These are phyloP conservation scores for Aspergillus bertholletiae DNA, from an alignment of 495 filamentous ascomycete species.

Conservation along the genomic window DNA sequence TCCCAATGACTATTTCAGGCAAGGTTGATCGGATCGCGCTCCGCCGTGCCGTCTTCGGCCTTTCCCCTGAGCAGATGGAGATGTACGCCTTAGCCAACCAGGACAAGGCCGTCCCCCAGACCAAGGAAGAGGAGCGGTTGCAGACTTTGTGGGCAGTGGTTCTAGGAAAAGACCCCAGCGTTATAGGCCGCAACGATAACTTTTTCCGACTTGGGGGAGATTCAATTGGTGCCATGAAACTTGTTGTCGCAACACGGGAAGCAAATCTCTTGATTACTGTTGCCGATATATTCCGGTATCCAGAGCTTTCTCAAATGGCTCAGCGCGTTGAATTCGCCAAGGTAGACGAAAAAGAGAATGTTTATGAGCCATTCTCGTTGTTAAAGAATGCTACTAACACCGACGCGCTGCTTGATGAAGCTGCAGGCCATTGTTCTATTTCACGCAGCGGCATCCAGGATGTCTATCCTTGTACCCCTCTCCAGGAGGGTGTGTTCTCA, in stretches of 20 bases:
- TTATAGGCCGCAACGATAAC: constrained; percentile 27
- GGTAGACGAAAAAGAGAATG: not conserved
- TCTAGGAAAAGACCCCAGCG: constrained; percentile 14
- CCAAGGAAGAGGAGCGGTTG: constrained; percentile 22
- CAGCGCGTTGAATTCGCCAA: not conserved
- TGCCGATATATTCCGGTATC: constrained; percentile 35
- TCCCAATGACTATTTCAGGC: constrained; percentile 31
- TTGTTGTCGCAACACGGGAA: constrained; percentile 33
- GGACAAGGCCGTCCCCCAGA: constrained; percentile 2
- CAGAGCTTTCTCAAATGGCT: constrained; percentile 7
- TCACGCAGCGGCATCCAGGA: constrained; percentile 5
- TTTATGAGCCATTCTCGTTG: not conserved
- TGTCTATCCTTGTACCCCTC: constrained; percentile 49
- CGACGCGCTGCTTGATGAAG: not conserved
- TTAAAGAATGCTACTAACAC: constrained; percentile 12
- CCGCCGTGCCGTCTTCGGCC: not conserved
- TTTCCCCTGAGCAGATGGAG: constrained; percentile 4
- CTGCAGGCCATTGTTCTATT: not conserved
- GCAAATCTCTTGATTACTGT: constrained; percentile 38
- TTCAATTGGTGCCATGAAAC: constrained; percentile 47
- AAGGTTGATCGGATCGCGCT: constrained; percentile 34
- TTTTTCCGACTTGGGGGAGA: constrained; percentile 52
- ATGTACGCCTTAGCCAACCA: not conserved
- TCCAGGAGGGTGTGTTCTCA: constrained; percentile 51
- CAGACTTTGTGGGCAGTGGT: constrained; percentile 29